Percentiles rank a stretch among this genome's conserved stretches.
These are phyloP conservation scores for Cylindricascospora bacillispora DNA, from an alignment of 1,139 yeast genomes.

Conservation along the genomic window DNA sequence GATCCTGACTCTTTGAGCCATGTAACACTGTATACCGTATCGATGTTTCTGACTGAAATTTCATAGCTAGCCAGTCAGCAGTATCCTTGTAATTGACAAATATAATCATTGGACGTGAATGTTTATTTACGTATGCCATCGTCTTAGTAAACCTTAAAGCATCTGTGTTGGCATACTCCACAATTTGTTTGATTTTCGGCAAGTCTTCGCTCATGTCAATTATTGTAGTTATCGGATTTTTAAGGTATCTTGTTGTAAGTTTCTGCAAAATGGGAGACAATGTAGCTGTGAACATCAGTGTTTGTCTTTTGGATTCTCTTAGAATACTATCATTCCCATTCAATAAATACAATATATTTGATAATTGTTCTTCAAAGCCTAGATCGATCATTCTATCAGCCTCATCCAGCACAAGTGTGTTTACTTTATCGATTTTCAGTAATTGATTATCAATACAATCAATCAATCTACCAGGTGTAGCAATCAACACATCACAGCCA, in stretches of 20 bases:
- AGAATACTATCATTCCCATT: slow-evolving; percentile 30
- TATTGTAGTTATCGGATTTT: slow-evolving; percentile 48
- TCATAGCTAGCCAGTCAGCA: slow-evolving; percentile 52
- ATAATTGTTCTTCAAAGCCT: slow-evolving; percentile 81
- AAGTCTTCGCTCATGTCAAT: slow-evolving; percentile 42
- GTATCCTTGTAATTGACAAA: slow-evolving; percentile 69
- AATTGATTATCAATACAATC: slow-evolving; percentile 66
- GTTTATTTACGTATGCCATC: slow-evolving; percentile 13
- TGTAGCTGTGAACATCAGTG: slow-evolving; percentile 92
- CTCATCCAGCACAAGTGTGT: slow-evolving; percentile 72
- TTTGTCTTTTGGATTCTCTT: slow-evolving; percentile 31
- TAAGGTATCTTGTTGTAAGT: slow-evolving; percentile 49
- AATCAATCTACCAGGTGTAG: slow-evolving; percentile 84
- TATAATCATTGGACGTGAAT: slow-evolving; percentile 51
- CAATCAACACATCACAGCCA: slow-evolving; percentile 76
- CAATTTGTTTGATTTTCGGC: slow-evolving; percentile 20
- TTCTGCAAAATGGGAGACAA: slow-evolving; percentile 65
- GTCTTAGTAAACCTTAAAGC: slow-evolving; percentile 30
- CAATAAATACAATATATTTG: slow-evolving; percentile 34
- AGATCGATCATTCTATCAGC: slow-evolving; percentile 92
- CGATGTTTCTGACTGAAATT: slow-evolving; percentile 33
- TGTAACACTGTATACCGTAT: slow-evolving; percentile 54
- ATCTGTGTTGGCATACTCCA: slow-evolving; percentile 40
- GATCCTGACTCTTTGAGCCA: slow-evolving; percentile 81
- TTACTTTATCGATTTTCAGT: slow-evolving; percentile 47